phyloP scores from a whole-genome alignment of 352 stramenopile species.

The Phytophthora cactorum region DNA sequence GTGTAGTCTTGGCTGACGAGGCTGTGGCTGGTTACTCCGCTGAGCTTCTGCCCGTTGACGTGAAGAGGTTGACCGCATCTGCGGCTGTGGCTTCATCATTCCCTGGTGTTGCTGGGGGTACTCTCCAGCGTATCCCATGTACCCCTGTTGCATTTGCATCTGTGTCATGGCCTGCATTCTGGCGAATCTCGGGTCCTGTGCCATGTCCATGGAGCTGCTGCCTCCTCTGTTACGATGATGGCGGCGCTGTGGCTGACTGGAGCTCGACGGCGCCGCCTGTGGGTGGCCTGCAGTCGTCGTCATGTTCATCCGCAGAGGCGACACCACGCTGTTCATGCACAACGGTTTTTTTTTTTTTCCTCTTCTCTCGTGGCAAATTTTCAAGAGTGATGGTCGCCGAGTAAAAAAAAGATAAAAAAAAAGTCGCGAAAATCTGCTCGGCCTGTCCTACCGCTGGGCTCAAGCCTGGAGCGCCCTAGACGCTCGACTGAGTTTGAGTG shows the following conservation, averaged over 20 bases:
- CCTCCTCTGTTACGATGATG: slow-evolving; percentile 14
- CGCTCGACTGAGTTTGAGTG: neutral
- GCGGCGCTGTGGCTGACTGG: slow-evolving; percentile 16
- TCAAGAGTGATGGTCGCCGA: slow-evolving; percentile 5
- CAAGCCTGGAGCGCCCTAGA: neutral
- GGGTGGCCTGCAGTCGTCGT: slow-evolving; percentile 27
- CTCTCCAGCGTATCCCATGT: slow-evolving; percentile 25
- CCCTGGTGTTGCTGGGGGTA: slow-evolving; percentile 17
- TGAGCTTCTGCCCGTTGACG: slow-evolving; percentile 4
- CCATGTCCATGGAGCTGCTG: slow-evolving; percentile 11
- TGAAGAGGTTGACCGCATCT: slow-evolving; percentile 3
- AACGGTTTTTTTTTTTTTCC: neutral
- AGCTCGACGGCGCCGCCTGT: slow-evolving; percentile 8
- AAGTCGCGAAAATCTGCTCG: neutral
- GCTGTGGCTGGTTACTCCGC: slow-evolving; percentile 16
- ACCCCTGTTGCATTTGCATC: slow-evolving; percentile 43
- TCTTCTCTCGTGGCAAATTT: slow-evolving; percentile 13
- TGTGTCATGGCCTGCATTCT: slow-evolving; percentile 31
- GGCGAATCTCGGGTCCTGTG: slow-evolving; percentile 29
- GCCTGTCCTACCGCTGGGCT: neutral
- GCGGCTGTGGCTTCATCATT: slow-evolving; percentile 15
- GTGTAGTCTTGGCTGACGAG: slow-evolving; percentile 3
- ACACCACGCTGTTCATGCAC: slow-evolving; percentile 45
- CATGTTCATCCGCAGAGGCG: slow-evolving; percentile 47
- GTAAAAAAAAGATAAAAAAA: slow-evolving; percentile 11